phyloP scores from a whole-genome alignment of 1,139 yeast genomes.

The Kodamaea sp. region DNA sequence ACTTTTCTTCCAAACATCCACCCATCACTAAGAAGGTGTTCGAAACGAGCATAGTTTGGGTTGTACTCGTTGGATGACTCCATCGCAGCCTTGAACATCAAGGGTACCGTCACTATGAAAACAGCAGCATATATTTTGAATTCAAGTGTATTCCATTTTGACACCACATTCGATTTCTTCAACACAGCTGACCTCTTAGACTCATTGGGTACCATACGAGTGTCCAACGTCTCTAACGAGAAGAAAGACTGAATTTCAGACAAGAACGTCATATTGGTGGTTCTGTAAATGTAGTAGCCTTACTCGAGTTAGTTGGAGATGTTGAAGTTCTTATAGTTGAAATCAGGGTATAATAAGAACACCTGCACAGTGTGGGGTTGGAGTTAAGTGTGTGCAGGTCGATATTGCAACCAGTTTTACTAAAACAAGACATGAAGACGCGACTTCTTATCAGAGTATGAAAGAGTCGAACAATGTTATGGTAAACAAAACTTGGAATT shows the following conservation, averaged over 20 bases:
- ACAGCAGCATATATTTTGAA: conserved; percentile 65
- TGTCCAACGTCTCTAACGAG: conserved; percentile 75
- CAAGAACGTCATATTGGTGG: conserved; percentile 6
- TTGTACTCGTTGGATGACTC: conserved; percentile 77
- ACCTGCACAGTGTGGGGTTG: not conserved
- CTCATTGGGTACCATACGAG: conserved; percentile 65
- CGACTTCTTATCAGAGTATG: too few species aligned
- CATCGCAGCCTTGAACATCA: conserved; percentile 80
- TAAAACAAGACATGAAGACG: too few species aligned
- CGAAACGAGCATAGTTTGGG: conserved; percentile 70
- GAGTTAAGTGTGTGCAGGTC: not conserved
- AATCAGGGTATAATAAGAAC: too few species aligned
- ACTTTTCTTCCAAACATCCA: conserved; percentile 82
- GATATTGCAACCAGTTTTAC: too few species aligned
- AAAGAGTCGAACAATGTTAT: too few species aligned
- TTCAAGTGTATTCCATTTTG: conserved; percentile 77
- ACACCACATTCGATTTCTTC: conserved; percentile 44
- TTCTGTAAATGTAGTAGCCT: not conserved
- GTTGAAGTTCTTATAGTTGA: too few species aligned
- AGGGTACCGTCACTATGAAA: conserved; percentile 71
- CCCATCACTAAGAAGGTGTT: conserved; percentile 60
- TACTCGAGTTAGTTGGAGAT: not conserved
- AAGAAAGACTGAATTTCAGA: conserved; percentile 46
- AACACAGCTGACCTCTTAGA: conserved; percentile 41
- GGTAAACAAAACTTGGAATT: too few species aligned